Base-by-base conservation (phyloP, 2,329 filamentous ascomycete genomes). In the Trichoderma sp. region DNA sequence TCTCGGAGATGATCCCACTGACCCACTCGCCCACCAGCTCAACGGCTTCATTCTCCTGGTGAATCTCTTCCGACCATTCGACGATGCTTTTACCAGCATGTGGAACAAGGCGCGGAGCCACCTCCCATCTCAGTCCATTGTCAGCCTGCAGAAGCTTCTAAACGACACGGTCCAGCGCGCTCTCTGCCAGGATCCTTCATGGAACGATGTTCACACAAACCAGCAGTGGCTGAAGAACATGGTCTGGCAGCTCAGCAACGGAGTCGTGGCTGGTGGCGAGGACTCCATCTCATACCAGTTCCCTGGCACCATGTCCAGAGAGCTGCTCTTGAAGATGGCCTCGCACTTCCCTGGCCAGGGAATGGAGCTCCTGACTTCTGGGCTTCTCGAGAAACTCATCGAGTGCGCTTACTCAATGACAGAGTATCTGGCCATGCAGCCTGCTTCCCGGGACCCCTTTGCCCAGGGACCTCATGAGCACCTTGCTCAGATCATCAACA, bases 381-480 rank as follows among this genome's bases (percentile, higher is more conserved):
- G 93, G 0, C 79, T 92, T 90, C 91, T 97, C 76, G 94, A 95
- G 81, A 96, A 96, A 81, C 85, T 97, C 14, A 90, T 97, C 79
- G 93, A 95, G 78, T 90, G 95, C 45, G 91, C 93, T 14, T 93
- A 90, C 82, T 91, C 92, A 18, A 87, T 97, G 77, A 92, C 89
- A 8, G 93, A 96, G 77, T 91, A 94, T 45, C 90, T 97, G 74
- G 88, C 92, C 9, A 87, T 92, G 68, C 90, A 92, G 67, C 89
- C 91, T 1, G 85, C 89, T 0, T 88, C 90, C 3, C 86, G 90
- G 3, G 88, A 90, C 53, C 89, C 90, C 1, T 95, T 94, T 81
- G 87, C 89, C 27, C 83, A 90, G 50, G 91, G 92, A 0, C 93
- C 94, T 3, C 91, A 91, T 45, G 93, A 96, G 80, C 92, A 94